Percentiles rank a stretch among this genome's conserved stretches.
phyloP scores from a whole-genome alignment of 495 filamentous ascomycete species.

The Baudoinia panamericana region DNA sequence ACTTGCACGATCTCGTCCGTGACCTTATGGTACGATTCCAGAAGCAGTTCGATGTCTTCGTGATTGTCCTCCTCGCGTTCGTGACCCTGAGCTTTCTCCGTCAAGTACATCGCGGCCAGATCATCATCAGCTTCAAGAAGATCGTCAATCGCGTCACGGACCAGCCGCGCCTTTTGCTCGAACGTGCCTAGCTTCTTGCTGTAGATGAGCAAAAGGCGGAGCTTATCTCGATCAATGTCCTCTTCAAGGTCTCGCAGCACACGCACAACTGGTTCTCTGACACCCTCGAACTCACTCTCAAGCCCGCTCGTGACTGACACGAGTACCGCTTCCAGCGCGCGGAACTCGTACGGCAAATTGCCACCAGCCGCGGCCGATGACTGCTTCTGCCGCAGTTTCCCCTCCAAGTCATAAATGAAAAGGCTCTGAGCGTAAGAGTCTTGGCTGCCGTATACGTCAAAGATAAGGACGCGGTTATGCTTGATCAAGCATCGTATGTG shows the following conservation, averaged over 20 bases:
- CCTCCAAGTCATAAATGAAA: slow-evolving; percentile 84
- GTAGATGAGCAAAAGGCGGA: slow-evolving; percentile 78
- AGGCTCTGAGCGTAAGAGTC: slow-evolving; percentile 89
- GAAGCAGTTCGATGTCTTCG: slow-evolving; percentile 88
- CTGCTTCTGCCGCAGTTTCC: slow-evolving; percentile 44
- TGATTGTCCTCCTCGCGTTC: slow-evolving; percentile 74
- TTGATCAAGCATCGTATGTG: slow-evolving; percentile 92
- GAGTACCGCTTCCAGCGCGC: slow-evolving; percentile 69
- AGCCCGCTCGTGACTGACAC: slow-evolving; percentile 74
- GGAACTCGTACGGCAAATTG: slow-evolving; percentile 51
- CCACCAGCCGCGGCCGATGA: slow-evolving; percentile 25
- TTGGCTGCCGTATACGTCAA: slow-evolving; percentile 89
- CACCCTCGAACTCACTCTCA: slow-evolving; percentile 84
- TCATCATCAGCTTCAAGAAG: slow-evolving; percentile 96
- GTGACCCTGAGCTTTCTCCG: slow-evolving; percentile 65
- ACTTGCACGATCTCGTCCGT: slow-evolving; percentile 96
- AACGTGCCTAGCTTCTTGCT: slow-evolving; percentile 94
- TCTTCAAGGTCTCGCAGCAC: slow-evolving; percentile 86
- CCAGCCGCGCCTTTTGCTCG: slow-evolving; percentile 89
- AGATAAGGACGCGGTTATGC: slow-evolving; percentile 80
- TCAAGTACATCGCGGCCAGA: slow-evolving; percentile 85
- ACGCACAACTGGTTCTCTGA: slow-evolving; percentile 79
- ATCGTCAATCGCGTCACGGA: slow-evolving; percentile 91
- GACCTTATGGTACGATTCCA: slow-evolving; percentile 95
- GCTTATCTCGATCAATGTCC: slow-evolving; percentile 89